phyloP scores from a whole-genome alignment of 2,329 filamentous ascomycete species.

The Penicillium janthinellum region DNA sequence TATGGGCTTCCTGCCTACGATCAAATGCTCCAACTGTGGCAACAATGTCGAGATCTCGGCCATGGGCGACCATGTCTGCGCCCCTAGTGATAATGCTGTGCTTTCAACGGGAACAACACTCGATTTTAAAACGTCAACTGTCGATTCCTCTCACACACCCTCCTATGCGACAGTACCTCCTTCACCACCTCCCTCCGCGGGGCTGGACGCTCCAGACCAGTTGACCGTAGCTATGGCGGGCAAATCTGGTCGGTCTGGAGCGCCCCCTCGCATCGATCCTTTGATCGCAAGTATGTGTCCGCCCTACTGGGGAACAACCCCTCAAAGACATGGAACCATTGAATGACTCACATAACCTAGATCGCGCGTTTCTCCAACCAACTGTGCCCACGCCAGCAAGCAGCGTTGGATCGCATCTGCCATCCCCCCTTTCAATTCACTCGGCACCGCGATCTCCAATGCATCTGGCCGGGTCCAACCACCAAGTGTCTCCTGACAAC shows the following conservation, averaged over 20 bases:
- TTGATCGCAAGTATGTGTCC: slow-evolving; percentile 58
- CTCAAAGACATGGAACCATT: not conserved
- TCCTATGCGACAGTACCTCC: slow-evolving; percentile 22
- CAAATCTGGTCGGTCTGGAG: slow-evolving; percentile 50
- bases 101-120: slow-evolving; percentile 4
- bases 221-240: slow-evolving; percentile 24
- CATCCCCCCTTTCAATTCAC: slow-evolving; percentile 64
- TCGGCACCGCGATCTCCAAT: slow-evolving; percentile 49
- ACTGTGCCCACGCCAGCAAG: slow-evolving; percentile 67
- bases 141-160: slow-evolving; percentile 4
- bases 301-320: not conserved
- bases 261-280: slow-evolving; percentile 59
- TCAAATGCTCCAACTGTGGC: slow-evolving; percentile 84
- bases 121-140: not conserved
- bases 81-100: slow-evolving; percentile 45
- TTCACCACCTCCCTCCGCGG: slow-evolving; percentile 33
- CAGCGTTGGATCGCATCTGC: slow-evolving; percentile 60
- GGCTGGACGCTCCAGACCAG: slow-evolving; percentile 27
- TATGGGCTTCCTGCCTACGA: slow-evolving; percentile 73
- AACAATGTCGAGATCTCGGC: slow-evolving; percentile 77
- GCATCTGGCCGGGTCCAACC: slow-evolving; percentile 36
- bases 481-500: slow-evolving; percentile 43
- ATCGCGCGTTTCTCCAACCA: slow-evolving; percentile 49
- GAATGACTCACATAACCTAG: slow-evolving; percentile 27
- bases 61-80: slow-evolving; percentile 84